Conservation (phyloP, 2,329 filamentous ascomycete species). For the Penicillium sp. region DNA sequence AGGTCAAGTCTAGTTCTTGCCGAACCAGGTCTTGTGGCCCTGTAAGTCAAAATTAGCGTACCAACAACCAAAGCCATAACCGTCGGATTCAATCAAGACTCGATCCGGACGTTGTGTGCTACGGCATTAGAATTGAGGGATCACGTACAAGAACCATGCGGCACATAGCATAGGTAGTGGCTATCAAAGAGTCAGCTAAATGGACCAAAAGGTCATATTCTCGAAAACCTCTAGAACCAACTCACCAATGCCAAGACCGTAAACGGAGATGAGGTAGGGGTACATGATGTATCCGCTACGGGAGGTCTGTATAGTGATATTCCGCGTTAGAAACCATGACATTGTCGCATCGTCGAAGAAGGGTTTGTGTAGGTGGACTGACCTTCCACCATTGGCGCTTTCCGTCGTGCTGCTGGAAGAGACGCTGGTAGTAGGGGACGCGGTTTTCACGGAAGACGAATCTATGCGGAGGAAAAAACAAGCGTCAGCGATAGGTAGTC, state of each 20-base stretch:
- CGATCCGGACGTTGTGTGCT: not conserved
- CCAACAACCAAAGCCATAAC: not conserved
- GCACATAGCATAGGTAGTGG: conserved; percentile 49
- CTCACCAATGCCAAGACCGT: conserved; percentile 55
- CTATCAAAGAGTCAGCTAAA: conserved; percentile 28
- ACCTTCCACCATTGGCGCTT: conserved; percentile 72
- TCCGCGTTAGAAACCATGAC: conserved; percentile 4
- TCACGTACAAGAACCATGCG: conserved; percentile 50
- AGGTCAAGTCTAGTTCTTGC: conserved; percentile 35
- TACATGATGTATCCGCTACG: conserved; percentile 64
- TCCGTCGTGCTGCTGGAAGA: conserved; percentile 70
- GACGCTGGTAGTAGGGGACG: conserved; percentile 69
- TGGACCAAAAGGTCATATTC: conserved; percentile 1
- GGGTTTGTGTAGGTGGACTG: conserved; percentile 39
- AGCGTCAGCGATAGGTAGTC: conserved; percentile 26
- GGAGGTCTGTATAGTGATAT: conserved; percentile 49
- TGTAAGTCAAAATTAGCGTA: conserved; percentile 34
- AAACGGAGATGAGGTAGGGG: conserved; percentile 62
- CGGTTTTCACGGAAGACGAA: conserved; percentile 69
- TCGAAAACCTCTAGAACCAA: conserved; percentile 16
- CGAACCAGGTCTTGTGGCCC: conserved; percentile 70
- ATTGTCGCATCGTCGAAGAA: not conserved
- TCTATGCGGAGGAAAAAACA: conserved; percentile 33
- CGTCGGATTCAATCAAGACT: not conserved
- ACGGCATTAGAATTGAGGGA: not conserved